phyloP scores from a whole-genome alignment of 2,329 filamentous ascomycete genomes.

The Cordyceps tenuipes region DNA sequence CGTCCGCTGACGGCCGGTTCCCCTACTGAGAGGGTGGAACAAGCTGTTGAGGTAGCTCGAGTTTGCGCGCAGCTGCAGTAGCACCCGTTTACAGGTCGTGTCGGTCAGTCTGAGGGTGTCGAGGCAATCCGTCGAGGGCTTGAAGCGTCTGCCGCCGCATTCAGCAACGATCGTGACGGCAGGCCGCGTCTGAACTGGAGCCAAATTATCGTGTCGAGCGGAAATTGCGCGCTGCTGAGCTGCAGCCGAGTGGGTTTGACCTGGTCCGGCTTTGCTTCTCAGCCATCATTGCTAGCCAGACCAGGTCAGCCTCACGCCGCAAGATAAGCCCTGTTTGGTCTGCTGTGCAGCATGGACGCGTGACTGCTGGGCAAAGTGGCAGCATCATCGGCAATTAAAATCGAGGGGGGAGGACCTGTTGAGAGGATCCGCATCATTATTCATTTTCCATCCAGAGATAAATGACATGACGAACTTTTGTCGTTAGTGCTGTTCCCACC shows the following conservation, averaged over 20 bases:
- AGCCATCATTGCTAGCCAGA: background rate
- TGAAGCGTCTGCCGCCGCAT: background rate
- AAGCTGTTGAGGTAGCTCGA: background rate
- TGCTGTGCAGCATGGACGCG: background rate
- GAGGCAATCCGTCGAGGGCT: background rate
- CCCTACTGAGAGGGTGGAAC: background rate
- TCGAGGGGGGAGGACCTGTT: background rate
- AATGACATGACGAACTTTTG: background rate
- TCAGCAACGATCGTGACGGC: background rate
- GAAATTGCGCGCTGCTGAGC: slow-evolving; percentile 5
- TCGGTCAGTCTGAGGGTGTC: background rate
- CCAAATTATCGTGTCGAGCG: background rate
- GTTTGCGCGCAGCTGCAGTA: background rate
- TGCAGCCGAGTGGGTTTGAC: slow-evolving; percentile 2
- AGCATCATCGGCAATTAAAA: background rate
- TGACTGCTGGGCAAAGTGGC: background rate
- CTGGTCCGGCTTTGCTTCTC: background rate
- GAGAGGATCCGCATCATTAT: background rate
- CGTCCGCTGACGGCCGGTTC: background rate
- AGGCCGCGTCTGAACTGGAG: background rate
- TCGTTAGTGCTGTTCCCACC: background rate
- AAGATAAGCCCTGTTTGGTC: background rate
- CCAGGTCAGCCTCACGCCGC: background rate
- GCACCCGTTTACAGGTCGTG: background rate
- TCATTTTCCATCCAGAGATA: background rate